phyloP scores from a whole-genome alignment of 2,329 filamentous ascomycete species.

The Colletotrichum kahawae region DNA sequence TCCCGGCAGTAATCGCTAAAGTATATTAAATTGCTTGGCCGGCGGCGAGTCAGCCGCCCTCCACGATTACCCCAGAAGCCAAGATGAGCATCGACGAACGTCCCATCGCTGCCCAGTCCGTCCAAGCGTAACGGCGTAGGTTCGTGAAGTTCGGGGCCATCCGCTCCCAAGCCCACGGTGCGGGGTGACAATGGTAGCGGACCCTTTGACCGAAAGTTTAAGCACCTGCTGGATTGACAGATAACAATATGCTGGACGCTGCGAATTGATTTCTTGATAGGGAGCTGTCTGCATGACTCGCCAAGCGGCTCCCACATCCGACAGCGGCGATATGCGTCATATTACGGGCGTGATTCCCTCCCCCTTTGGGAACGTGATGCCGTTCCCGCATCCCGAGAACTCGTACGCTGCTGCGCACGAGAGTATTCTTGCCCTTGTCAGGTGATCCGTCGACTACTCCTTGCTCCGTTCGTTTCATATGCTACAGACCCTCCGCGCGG shows the following conservation, averaged over 20 bases:
- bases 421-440: not conserved
- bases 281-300: slow-evolving; percentile 2
- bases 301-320: not conserved
- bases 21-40: slow-evolving; percentile 2
- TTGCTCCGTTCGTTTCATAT: not conserved
- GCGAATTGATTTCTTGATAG: not conserved
- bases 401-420: not conserved
- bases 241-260: not conserved
- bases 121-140: not conserved
- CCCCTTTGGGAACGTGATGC: not conserved
- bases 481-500: not conserved
- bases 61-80: slow-evolving; percentile 17
- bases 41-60: slow-evolving; percentile 3
- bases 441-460: not conserved
- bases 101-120: not conserved
- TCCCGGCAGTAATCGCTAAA: not conserved
- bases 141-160: not conserved
- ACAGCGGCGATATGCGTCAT: slow-evolving; percentile 2
- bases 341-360: not conserved
- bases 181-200: not conserved
- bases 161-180: not conserved
- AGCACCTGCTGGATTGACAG: not conserved
- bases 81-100: not conserved
- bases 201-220: not conserved
- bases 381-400: not conserved